Evolutionary conservation across 176 grass and related monocot species (phyloP), one percentile per base, ranked within the genome.

Genomic region (Tillandsia fasciculata): DNA sequence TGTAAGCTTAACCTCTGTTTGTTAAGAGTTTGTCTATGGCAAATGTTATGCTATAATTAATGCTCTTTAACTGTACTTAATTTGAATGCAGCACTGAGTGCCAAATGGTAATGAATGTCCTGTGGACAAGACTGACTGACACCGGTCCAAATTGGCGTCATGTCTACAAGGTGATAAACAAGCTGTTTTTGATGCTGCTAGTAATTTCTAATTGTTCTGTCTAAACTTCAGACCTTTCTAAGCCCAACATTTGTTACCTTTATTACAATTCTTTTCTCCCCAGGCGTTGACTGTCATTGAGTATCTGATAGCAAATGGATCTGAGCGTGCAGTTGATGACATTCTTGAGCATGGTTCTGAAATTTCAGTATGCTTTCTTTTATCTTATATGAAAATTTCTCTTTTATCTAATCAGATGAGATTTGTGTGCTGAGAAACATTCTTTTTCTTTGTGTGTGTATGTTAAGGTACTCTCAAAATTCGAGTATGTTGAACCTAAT

Each of bases 271-370:
- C 8, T 51, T 18, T 77, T 10, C 48, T 18, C 80, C 12, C 65
- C 70, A 99, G 95, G 84, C 90, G 2, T 79, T 94, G 77, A 90
- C 95, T 68, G 86, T 99, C 65, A 90, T 99, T 54, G 95, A 99
- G 70, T 99, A 99, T 76, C 84, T 99, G 72, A 79, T 99, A 70
- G 95, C 95, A 63, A 93, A 99, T 78, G 90, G 95, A 75, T 99
- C 95, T 63, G 90, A 99, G 71, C 72, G 84, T 64, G 95, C 90
- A 85, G 77, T 99, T 82, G 95, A 99, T 86, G 64, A 93, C 72
- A 99, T 99, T 82, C 78, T 93, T 1, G 90, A 93, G 75, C 90
- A 90, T 83, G 82, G 73, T 79, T 90, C 83, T 52, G 82, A 87
- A 78, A 99, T 99, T 78, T 99, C 84, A 61, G 95, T 99, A 90